Percentiles rank a stretch among this genome's conserved stretches.
Conservation (phyloP, 2,329 filamentous ascomycete species). For the Aspergillus fumigatiaffinis region DNA sequence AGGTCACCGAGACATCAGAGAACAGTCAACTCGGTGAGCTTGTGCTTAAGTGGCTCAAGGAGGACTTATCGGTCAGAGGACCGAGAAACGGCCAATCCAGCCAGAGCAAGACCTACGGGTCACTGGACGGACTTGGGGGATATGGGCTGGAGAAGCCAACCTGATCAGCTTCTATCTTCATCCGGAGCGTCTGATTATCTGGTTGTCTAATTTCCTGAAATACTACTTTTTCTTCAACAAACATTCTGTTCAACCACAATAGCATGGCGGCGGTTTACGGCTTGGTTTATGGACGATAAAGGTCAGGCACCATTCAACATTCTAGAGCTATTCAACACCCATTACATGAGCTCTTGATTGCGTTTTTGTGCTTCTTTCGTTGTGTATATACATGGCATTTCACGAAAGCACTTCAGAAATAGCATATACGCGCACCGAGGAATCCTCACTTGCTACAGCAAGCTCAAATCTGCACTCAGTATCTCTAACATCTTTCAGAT, state of each 20-base stretch:
- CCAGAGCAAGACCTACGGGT: conserved; percentile 51
- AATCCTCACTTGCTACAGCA: conserved; percentile 46
- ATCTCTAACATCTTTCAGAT: conserved; percentile 8
- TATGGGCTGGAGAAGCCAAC: conserved; percentile 56
- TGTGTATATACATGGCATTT: conserved; percentile 17
- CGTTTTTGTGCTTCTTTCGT: conserved; percentile 2
- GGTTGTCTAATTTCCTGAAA: conserved; percentile 2
- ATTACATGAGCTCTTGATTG: conserved; percentile 2
- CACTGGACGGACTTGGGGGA: conserved; percentile 57
- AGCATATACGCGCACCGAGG: conserved; percentile 39
- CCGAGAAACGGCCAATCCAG: conserved; percentile 62
- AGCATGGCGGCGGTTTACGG: conserved; percentile 21
- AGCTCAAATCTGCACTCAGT: conserved; percentile 27
- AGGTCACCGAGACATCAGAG: conserved; percentile 54
- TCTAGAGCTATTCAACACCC: conserved; percentile 20
- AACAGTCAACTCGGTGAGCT: conserved; percentile 84
- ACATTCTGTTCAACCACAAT: conserved; percentile 23
- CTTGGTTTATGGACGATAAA: conserved; percentile 15
- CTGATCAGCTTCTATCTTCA: conserved; percentile 5
- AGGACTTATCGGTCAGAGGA: conserved; percentile 74
- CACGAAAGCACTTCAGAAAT: conserved; percentile 30
- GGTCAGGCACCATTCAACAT: conserved; percentile 26
- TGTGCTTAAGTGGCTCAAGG: conserved; percentile 80
- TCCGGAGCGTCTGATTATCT: conserved; percentile 4
- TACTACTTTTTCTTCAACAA: conserved; percentile 21